Conservation (phyloP, 2,329 filamentous ascomycete species). For the Fusarium sp. region DNA sequence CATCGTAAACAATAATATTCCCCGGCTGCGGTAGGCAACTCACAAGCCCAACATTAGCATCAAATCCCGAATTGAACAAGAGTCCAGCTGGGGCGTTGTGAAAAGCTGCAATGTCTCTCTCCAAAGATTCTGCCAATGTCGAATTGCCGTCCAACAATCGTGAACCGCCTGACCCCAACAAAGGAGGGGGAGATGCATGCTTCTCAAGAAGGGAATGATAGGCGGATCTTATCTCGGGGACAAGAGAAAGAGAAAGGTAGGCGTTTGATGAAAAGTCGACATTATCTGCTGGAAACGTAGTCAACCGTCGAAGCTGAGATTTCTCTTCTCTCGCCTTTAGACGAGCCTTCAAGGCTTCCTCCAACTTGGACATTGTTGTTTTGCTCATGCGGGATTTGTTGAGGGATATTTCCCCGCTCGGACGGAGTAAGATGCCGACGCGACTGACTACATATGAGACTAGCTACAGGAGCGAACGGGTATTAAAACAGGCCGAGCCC, state of each 20-base stretch:
- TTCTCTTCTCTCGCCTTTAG: conserved; percentile 45
- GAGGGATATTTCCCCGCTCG: conserved; percentile 23
- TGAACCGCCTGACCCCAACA: conserved; percentile 63
- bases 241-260: conserved; percentile 78
- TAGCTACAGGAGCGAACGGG: too few species aligned
- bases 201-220: conserved; percentile 62
- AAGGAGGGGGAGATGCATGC: conserved; percentile 25
- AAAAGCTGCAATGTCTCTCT: conserved; percentile 58
- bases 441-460: not conserved
- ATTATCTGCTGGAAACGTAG: conserved; percentile 71
- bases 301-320: conserved; percentile 57
- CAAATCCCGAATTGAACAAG: conserved; percentile 70
- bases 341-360: conserved; percentile 41
- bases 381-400: conserved; percentile 19
- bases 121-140: conserved; percentile 55
- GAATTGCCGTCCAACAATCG: conserved; percentile 65
- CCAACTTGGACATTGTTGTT: conserved; percentile 38
- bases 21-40: conserved; percentile 67
- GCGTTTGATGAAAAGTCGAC: conserved; percentile 83
- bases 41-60: conserved; percentile 74
- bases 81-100: conserved; percentile 58
- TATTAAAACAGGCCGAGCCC: conserved; percentile 23
- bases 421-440: not conserved
- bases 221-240: conserved; percentile 65
- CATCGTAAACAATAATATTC: conserved; percentile 77